Percentiles rank a stretch among this genome's conserved stretches.
phyloP scores from a whole-genome alignment of 768 basidiomycete species.

The Melanogaster broomeanus region DNA sequence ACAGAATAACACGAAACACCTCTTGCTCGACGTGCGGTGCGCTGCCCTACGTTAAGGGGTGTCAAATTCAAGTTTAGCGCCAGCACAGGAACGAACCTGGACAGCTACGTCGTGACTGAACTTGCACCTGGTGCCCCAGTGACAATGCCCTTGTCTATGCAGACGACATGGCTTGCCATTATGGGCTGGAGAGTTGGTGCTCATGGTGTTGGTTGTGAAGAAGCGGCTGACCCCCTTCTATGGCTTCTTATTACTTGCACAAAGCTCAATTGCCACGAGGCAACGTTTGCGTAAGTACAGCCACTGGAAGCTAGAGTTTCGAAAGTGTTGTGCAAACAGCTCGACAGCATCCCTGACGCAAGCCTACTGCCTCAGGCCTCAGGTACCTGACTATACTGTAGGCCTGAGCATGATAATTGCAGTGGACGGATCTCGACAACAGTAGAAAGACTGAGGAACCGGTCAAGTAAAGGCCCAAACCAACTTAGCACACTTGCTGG shows the following conservation, averaged over 20 bases:
- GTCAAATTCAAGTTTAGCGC: neutral
- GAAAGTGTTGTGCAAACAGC: neutral
- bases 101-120: conserved; percentile 17
- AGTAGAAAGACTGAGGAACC: no score
- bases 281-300: neutral
- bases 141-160: conserved; percentile 27
- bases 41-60: conserved; percentile 1
- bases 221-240: neutral
- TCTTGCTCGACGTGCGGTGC: neutral
- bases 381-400: no score
- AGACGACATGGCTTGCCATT: conserved; percentile 19
- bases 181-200: neutral
- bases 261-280: neutral
- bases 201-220: conserved; percentile 9
- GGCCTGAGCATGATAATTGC: no score
- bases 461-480: no score
- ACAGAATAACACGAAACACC: neutral
- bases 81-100: conserved; percentile 1
- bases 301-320: neutral
- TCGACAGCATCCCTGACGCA: no score
- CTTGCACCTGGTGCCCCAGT: conserved; percentile 26
- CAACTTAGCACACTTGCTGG: no score
- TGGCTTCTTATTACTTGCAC: neutral
- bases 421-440: no score
- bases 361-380: no score